Conservation (phyloP, 2,329 filamentous ascomycete genomes). For the Pseudovirgaria hyperparasitica region DNA sequence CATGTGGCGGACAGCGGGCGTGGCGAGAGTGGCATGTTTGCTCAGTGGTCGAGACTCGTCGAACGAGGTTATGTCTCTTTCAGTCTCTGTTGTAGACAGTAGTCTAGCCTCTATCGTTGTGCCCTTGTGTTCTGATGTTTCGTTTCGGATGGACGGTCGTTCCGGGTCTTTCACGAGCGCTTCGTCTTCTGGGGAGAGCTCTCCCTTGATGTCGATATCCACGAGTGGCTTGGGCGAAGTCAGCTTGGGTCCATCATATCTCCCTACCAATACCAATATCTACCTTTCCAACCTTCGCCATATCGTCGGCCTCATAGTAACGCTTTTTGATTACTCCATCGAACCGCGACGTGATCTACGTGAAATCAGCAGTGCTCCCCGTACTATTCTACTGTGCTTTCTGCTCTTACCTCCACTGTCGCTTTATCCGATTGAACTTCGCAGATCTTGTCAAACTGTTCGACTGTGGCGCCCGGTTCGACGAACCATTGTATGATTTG, state of each 20-base stretch:
- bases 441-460: constrained; percentile 95
- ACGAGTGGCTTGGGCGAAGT: constrained; percentile 56
- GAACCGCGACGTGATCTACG: constrained; percentile 85
- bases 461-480: constrained; percentile 83
- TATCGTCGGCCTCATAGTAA: constrained; percentile 90
- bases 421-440: constrained; percentile 99
- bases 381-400: neutral
- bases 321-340: constrained; percentile 92
- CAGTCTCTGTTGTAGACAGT: no score
- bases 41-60: constrained; percentile 39
- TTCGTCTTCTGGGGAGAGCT: constrained; percentile 51
- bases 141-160: constrained; percentile 5
- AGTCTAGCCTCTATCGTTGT: constrained; percentile 17
- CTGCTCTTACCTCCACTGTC: constrained; percentile 38
- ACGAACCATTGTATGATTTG: constrained; percentile 99
- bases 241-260: constrained; percentile 9
- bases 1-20: constrained; percentile 82
- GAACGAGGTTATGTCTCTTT: no score
- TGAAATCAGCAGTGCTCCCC: constrained; percentile 6
- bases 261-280: constrained; percentile 1
- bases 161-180: constrained; percentile 22
- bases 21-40: constrained; percentile 66
- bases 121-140: constrained; percentile 9
- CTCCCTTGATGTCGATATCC: constrained; percentile 84
- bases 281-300: constrained; percentile 79